Evolutionary conservation across 768 basidiomycete genomes (phyloP).

Genomic region (Podaxis sp.): DNA sequence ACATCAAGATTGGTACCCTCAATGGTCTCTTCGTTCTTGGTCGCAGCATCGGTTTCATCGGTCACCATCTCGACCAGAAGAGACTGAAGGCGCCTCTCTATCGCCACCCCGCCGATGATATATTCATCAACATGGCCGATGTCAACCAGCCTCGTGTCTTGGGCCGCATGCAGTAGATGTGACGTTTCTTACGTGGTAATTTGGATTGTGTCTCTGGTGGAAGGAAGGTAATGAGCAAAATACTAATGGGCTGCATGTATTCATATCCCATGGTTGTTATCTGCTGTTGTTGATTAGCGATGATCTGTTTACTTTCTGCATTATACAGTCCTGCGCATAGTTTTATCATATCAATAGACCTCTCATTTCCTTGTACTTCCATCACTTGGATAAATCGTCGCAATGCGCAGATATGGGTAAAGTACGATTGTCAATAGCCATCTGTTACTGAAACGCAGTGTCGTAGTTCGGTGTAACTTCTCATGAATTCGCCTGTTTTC

Average conservation of each 20-base stretch:
- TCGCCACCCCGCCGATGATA: slow-evolving; percentile 93
- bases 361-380: neutral
- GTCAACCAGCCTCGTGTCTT: slow-evolving; percentile 78
- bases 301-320: neutral
- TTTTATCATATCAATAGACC: neutral
- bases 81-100: slow-evolving; percentile 88
- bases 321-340: neutral
- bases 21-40: slow-evolving; percentile 98
- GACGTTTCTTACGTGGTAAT: neutral
- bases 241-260: neutral
- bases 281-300: neutral
- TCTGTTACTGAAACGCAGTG: too few species aligned
- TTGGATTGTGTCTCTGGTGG: neutral
- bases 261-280: neutral
- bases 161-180: slow-evolving; percentile 38
- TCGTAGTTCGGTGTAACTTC: too few species aligned
- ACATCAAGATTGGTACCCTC: slow-evolving; percentile 93
- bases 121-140: slow-evolving; percentile 93
- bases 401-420: too few species aligned
- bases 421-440: too few species aligned
- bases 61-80: slow-evolving; percentile 96
- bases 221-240: neutral
- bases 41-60: slow-evolving; percentile 96
- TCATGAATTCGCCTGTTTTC: too few species aligned
- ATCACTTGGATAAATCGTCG: too few species aligned